Conservation (phyloP, 169 alveolate genomes). For the Cytauxzoon felis region DNA sequence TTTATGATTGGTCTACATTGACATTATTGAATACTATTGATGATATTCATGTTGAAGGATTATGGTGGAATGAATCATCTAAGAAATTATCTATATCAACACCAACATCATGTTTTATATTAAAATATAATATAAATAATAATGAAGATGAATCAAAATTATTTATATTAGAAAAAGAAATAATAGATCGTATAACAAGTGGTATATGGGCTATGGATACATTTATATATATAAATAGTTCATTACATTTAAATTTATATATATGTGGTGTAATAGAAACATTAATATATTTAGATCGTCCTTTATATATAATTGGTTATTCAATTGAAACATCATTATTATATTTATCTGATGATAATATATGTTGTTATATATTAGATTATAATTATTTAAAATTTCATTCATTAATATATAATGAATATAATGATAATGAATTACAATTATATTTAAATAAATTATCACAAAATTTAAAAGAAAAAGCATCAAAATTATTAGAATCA, state of each 20-base stretch:
- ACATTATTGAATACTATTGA: constrained; percentile 50
- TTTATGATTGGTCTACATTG: constrained; percentile 93
- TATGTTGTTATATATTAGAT: constrained; percentile 62
- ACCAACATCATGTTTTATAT: constrained; percentile 58
- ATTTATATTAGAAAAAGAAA: constrained; percentile 67
- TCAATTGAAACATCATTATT: constrained; percentile 71
- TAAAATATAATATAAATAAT: constrained; percentile 34
- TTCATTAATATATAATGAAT: constrained; percentile 7
- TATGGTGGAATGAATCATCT: constrained; percentile 68
- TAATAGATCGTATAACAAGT: constrained; percentile 72
- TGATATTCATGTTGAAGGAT: constrained; percentile 52
- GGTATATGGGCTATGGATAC: constrained; percentile 82
- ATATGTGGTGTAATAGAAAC: constrained; percentile 74
- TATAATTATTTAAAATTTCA: constrained; percentile 69
- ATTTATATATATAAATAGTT: constrained; percentile 71
- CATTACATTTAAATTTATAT: constrained; percentile 72
- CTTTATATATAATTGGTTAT: constrained; percentile 76
- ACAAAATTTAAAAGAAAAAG: constrained; percentile 72
- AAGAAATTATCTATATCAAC: constrained; percentile 67
- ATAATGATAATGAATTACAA: constrained; percentile 65
- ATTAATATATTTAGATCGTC: constrained; percentile 74
- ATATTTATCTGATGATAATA: constrained; percentile 70
- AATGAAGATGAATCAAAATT: constrained; percentile 3
- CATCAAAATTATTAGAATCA: constrained; percentile 87
- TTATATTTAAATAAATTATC: constrained; percentile 67